These are phyloP conservation scores for Citrus maxima DNA, from an alignment of 345 rosid species.

Conservation along the genomic window DNA sequence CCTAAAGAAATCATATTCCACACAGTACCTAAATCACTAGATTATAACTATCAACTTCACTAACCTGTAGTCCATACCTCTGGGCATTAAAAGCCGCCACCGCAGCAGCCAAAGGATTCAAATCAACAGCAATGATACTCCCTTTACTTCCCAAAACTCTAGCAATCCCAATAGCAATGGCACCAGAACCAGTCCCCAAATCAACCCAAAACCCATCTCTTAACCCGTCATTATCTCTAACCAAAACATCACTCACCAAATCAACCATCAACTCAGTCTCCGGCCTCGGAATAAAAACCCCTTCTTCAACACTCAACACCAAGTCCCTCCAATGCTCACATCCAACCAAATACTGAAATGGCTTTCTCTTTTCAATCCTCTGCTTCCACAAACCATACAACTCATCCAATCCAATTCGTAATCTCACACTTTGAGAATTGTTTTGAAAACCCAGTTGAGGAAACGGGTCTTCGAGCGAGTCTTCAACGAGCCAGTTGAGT, in stretches of 20 bases:
- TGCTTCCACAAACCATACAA: conserved; percentile 69
- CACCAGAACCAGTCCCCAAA: conserved; percentile 90
- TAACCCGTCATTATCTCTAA: conserved; percentile 26
- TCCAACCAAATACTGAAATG: conserved; percentile 87
- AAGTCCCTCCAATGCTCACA: conserved; percentile 94
- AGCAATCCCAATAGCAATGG: conserved; percentile 76
- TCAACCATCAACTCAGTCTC: conserved; percentile 82
- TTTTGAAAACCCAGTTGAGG: conserved; percentile 19
- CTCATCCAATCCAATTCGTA: conserved; percentile 51
- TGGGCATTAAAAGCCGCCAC: conserved; percentile 64
- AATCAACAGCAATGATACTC: conserved; percentile 71
- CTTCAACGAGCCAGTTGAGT: conserved; percentile 80
- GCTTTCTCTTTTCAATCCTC: conserved; percentile 80
- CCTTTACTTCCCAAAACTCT: conserved; percentile 40
- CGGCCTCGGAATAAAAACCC: conserved; percentile 90
- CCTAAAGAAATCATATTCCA: neutral
- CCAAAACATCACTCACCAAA: conserved; percentile 43
- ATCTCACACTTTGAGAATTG: conserved; percentile 18
- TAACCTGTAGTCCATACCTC: conserved; percentile 68
- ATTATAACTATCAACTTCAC: conserved; percentile 7
- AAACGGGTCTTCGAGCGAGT: conserved; percentile 41
- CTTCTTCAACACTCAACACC: conserved; percentile 83
- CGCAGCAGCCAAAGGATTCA: conserved; percentile 58
- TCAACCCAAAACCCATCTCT: conserved; percentile 74
- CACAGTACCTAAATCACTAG: neutral